A percentile compares a stretch with the other conserved stretches of the same genome.
phyloP scores from a whole-genome alignment of 192 early-diverging fungal genomes.

The Dissophora globulifera region DNA sequence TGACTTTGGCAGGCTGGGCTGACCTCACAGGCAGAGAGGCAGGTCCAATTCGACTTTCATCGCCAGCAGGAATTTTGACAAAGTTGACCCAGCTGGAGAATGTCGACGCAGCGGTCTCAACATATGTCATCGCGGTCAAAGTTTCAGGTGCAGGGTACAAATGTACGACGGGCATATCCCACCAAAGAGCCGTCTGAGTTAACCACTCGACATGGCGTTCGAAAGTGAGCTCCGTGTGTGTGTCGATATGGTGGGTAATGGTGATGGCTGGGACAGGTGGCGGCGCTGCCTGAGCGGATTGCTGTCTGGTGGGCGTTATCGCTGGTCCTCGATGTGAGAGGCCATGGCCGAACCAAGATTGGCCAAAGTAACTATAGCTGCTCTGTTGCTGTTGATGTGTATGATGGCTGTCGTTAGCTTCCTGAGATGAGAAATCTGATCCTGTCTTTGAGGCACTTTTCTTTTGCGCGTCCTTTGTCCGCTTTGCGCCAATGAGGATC shows the following conservation, averaged over 20 bases:
- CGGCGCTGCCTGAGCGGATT: background rate
- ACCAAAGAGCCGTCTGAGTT: slow-evolving; percentile 51
- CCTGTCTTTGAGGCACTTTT: slow-evolving; percentile 7
- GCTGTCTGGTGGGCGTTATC: background rate
- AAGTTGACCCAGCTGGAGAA: slow-evolving; percentile 52
- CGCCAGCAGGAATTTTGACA: slow-evolving; percentile 34
- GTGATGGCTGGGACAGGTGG: slow-evolving; percentile 24
- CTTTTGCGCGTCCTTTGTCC: slow-evolving; percentile 10
- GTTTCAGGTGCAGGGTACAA: slow-evolving; percentile 38
- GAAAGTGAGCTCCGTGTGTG: slow-evolving; percentile 38
- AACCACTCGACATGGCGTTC: slow-evolving; percentile 52
- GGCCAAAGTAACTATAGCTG: slow-evolving; percentile 21
- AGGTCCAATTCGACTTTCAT: slow-evolving; percentile 18
- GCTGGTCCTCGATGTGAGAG: background rate
- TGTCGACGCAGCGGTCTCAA: slow-evolving; percentile 29
- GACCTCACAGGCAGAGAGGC: slow-evolving; percentile 9
- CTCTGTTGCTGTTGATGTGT: background rate
- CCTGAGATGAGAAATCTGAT: too few species aligned
- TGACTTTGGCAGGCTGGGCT: slow-evolving; percentile 2
- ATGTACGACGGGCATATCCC: slow-evolving; percentile 50
- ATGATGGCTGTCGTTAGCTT: background rate
- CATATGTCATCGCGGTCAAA: background rate
- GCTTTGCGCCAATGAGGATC: background rate
- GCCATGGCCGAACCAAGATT: slow-evolving; percentile 21
- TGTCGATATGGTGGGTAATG: slow-evolving; percentile 41